Evolutionary conservation across 1,139 yeast species (phyloP).

Genomic region (Candida sanyaensis): DNA sequence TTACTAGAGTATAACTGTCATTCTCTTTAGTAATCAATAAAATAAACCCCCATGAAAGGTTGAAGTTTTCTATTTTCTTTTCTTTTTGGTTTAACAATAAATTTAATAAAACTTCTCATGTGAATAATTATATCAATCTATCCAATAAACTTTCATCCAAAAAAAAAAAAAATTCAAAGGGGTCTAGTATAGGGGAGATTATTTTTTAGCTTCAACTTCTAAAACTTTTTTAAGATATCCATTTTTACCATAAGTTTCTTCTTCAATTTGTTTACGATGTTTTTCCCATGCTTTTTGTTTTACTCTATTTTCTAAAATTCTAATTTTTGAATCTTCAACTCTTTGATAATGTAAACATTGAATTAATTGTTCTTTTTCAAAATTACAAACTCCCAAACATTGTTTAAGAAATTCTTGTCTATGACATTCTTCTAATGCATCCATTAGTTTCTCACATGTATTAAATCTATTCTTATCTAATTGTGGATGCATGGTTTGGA

Average conservation of each 20-base stretch:
- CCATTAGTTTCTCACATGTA: slow-evolving; percentile 77
- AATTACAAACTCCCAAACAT: slow-evolving; percentile 85
- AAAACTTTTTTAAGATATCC: slow-evolving; percentile 68
- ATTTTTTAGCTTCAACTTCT: slow-evolving; percentile 30
- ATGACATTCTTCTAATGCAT: slow-evolving; percentile 90
- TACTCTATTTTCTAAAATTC: slow-evolving; percentile 58
- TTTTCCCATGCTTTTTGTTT: slow-evolving; percentile 56
- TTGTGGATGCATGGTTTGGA: slow-evolving; percentile 46
- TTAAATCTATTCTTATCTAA: slow-evolving; percentile 47
- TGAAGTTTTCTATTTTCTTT: no score
- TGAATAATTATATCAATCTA: no score
- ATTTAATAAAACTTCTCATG: no score
- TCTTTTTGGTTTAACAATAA: no score
- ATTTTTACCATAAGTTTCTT: slow-evolving; percentile 80
- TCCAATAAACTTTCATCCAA: no score
- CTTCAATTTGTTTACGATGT: slow-evolving; percentile 63
- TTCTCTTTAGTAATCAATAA: no score
- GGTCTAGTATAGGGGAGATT: background rate
- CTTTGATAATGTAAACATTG: slow-evolving; percentile 82
- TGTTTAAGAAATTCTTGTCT: slow-evolving; percentile 66
- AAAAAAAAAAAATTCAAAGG: no score
- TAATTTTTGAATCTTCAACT: slow-evolving; percentile 62
- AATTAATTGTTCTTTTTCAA: slow-evolving; percentile 75
- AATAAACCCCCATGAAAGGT: no score
- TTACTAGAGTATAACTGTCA: no score